Base-by-base conservation (phyloP, 2,329 filamentous ascomycete genomes). In the Neurospora sp. region DNA sequence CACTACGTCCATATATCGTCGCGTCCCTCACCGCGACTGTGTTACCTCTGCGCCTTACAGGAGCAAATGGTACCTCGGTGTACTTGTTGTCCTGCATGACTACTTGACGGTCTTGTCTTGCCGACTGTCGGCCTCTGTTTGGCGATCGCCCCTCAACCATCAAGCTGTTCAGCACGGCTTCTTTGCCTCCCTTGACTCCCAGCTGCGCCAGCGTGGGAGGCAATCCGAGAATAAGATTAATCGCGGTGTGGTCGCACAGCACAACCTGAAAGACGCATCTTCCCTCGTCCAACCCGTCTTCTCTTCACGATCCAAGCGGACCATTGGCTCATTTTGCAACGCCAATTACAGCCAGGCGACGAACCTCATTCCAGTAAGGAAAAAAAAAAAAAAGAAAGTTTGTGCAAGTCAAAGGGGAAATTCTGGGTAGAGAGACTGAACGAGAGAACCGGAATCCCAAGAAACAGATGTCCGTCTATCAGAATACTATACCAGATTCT, bases 171-270 rank as follows among this genome's bases (percentile, higher is more conserved):
- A 68, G 17, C 46, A 68, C 38, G 38, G 66, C 68, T 39, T 66
- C 46, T 66, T 65, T 65, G 68, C 39, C 66, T 40, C 12, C 69
- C 68, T 69, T 67, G 38, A 28, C 67, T 62, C 36, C 40, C 67
- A 67, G 66, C 69, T 73, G 67, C 71, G 67, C 65, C 68, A 72
- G 66, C 43, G 6, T 67, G 57, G 40, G 65, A 65, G 68, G 46
- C 67, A 67, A 72, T 72, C 73, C 70, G 65, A 73, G 65, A 19
- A 71, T 57, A 68, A 69, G 52, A 62, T 71, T 71, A 72, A 66
- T 62, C 67, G 72, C 71, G 72, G 71, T 73, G 74, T 76, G 74
- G 75, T 76, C 71, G 73, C 74, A 76, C 75, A 69, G 72, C 74
- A 71, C 72, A 70, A 70, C 72, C 70, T 70, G 70, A 67, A 69